Evolutionary conservation across 768 basidiomycete species (phyloP).

Genomic region (Hygrophorus pudorinus): DNA sequence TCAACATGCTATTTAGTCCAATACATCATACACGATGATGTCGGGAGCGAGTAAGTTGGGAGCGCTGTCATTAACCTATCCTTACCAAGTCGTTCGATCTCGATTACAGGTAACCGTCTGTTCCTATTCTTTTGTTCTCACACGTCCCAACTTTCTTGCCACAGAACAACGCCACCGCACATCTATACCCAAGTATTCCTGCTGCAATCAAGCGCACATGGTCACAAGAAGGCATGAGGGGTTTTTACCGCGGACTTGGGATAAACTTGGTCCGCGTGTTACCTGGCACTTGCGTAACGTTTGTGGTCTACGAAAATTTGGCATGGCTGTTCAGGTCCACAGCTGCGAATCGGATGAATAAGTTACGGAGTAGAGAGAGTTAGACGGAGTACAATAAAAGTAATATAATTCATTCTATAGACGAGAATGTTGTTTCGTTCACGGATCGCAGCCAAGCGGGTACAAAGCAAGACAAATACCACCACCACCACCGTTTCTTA

Average conservation of each 20-base stretch:
- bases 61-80: conserved; percentile 82
- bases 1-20: conserved; percentile 47
- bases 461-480: no score
- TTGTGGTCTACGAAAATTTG: conserved; percentile 93
- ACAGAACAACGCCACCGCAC: conserved; percentile 57
- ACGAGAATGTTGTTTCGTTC: no score
- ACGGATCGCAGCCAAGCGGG: no score
- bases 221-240: conserved; percentile 65
- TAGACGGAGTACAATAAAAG: no score
- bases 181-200: conserved; percentile 76
- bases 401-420: no score
- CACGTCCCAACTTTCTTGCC: not conserved
- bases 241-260: conserved; percentile 92
- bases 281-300: conserved; percentile 95
- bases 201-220: conserved; percentile 75
- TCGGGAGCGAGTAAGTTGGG: conserved; percentile 84
- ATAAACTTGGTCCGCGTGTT: conserved; percentile 92
- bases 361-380: not conserved
- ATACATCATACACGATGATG: conserved; percentile 84
- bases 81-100: conserved; percentile 94
- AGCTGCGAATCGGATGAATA: conserved; percentile 38
- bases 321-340: conserved; percentile 70
- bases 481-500: no score
- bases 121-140: not conserved
- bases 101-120: conserved; percentile 66